Evolutionary conservation across 108 stramenopile genomes (phyloP).

Genomic region (Skeletonema costatum): DNA sequence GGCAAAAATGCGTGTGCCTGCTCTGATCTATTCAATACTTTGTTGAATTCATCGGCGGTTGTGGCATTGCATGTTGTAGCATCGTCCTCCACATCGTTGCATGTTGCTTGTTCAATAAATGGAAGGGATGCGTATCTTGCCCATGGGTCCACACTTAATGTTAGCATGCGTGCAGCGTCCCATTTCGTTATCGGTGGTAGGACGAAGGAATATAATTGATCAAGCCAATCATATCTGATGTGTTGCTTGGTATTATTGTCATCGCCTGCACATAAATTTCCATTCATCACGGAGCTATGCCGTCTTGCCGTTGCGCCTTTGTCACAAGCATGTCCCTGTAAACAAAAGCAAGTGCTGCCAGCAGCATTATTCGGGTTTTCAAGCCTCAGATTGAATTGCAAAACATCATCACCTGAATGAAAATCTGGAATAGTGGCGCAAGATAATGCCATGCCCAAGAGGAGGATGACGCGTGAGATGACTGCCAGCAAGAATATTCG

Average conservation of each 20-base stretch:
- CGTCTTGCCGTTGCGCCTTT: neutral
- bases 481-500: constrained; percentile 19
- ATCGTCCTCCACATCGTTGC: neutral
- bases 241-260: neutral
- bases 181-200: constrained; percentile 78
- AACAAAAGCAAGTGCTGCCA: constrained; percentile 55
- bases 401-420: constrained; percentile 45
- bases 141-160: constrained; percentile 56
- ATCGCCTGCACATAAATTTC: constrained; percentile 6
- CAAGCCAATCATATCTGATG: constrained; percentile 12
- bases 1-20: constrained; percentile 87
- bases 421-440: constrained; percentile 41
- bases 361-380: neutral
- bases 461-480: constrained; percentile 50
- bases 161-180: constrained; percentile 84
- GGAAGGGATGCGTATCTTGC: constrained; percentile 47
- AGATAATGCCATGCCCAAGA: constrained; percentile 62
- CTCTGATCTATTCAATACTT: constrained; percentile 59
- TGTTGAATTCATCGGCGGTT: neutral
- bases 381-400: constrained; percentile 64
- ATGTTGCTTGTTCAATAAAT: constrained; percentile 6
- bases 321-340: constrained; percentile 63
- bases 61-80: neutral
- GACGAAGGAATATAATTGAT: constrained; percentile 53
- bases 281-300: neutral